These are phyloP conservation scores for Lichtheimia ramosa DNA, from an alignment of 371 early-diverging fungal species.

Conservation along the genomic window DNA sequence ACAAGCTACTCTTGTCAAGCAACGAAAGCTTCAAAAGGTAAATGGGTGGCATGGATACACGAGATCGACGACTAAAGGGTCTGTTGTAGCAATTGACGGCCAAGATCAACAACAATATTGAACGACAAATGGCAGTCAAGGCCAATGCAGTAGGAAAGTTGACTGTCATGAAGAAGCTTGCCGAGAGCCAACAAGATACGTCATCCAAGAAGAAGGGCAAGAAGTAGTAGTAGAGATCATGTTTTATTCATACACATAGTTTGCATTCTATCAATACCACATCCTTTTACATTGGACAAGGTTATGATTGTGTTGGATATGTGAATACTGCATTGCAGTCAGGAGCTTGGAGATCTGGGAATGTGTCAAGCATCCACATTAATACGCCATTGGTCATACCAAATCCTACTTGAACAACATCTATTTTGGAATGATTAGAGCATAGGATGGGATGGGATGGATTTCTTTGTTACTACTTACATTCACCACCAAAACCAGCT, in stretches of 20 bases:
- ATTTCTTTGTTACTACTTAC: slow-evolving; percentile 9
- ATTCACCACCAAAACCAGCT: slow-evolving; percentile 84
- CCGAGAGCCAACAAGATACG: slow-evolving; percentile 45
- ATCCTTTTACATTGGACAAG: neutral
- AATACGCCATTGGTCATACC: slow-evolving; percentile 93
- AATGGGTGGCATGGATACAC: neutral
- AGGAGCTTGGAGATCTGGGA: slow-evolving; percentile 39
- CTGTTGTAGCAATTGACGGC: slow-evolving; percentile 56
- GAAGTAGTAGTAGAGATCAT: neutral
- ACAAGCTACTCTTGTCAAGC: slow-evolving; percentile 53
- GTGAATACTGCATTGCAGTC: slow-evolving; percentile 27
- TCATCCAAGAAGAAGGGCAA: slow-evolving; percentile 20
- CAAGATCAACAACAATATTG: slow-evolving; percentile 64
- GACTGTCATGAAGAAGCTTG: slow-evolving; percentile 67
- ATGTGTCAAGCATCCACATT: slow-evolving; percentile 63
- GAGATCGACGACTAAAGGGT: neutral
- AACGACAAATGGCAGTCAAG: slow-evolving; percentile 65
- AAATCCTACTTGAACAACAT: slow-evolving; percentile 84
- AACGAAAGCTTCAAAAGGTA: slow-evolving; percentile 56
- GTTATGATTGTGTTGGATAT: slow-evolving; percentile 4
- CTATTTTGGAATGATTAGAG: neutral
- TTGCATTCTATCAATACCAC: slow-evolving; percentile 3
- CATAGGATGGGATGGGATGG: neutral
- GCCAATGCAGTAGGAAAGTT: slow-evolving; percentile 72
- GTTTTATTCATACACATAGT: neutral